Evolutionary conservation across 768 basidiomycete genomes (phyloP), one percentile per base, ranked within the genome.

Genomic region (Mrakia frigida): DNA sequence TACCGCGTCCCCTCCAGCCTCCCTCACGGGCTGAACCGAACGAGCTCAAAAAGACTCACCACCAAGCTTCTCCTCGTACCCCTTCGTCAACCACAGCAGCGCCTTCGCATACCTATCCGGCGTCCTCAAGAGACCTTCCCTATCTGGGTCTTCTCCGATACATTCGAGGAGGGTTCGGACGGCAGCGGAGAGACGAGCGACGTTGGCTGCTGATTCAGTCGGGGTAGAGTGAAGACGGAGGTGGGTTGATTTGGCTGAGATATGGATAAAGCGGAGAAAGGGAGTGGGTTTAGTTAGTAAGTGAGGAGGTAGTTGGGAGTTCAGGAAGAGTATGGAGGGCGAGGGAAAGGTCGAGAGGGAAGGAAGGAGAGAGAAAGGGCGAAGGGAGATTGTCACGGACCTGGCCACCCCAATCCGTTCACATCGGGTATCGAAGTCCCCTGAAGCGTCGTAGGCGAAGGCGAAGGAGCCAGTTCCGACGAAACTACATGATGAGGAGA

Each of bases 81-180:
- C 97, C 82, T 91, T 90, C 46, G 97, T 98, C 95, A 98, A 97
- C 94, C 94, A 98, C 87, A 99, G 88, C 73, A 99, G 86, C 37
- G 97, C 94, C 84, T 98, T 92, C 33, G 95, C 94, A 84, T 97
- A 99, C 53, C 97, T 88, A 80, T 95, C 92, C 35, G 97, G 97
- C 2, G 97, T 99, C 81, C 90, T 89, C 73, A 90, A 85, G 31
- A 99, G 86, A 25, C 97, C 97, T 82, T 98, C 96, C 50, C 97
- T 88, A 83, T 93, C 89, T 7, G 97, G 97, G 85, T 98, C 97
- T 85, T 99, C 97, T 75, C 97, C 97, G 78, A 99, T 95, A 83
- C 94, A 96, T 81, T 98, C 95, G 65, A 99, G 88, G 65, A 99
- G 89, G 52, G 91, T 92, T 74, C 94, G 89, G 78, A 99, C 90